phyloP scores from a whole-genome alignment of 257 asterid species.

The Henckelia pumila region DNA sequence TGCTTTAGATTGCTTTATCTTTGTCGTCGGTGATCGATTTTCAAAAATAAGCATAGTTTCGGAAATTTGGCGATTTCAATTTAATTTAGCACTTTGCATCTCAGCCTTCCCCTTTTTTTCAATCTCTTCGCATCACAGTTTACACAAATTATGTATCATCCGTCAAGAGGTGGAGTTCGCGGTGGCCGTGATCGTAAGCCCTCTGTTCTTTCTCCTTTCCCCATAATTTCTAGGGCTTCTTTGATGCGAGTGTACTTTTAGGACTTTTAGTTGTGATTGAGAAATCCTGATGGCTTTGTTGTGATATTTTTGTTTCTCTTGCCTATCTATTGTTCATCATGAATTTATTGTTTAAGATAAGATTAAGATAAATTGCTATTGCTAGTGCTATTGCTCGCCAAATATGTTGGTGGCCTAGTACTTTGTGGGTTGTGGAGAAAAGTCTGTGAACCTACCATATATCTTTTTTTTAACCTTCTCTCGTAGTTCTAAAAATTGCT shows the following conservation, averaged over 20 bases:
- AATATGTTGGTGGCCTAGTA: neutral
- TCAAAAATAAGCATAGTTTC: too few relatives aligned
- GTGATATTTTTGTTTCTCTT: neutral
- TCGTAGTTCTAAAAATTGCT: too few relatives aligned
- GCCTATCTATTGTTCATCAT: neutral
- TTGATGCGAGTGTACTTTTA: neutral
- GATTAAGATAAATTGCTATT: neutral
- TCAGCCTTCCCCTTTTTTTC: too few relatives aligned
- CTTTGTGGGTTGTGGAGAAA: neutral
- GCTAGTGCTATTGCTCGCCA: neutral
- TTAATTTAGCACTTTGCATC: too few relatives aligned
- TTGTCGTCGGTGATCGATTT: too few relatives aligned
- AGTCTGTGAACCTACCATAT: too few relatives aligned
- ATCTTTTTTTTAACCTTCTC: too few relatives aligned
- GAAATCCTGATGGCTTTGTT: neutral
- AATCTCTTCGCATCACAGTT: too few relatives aligned
- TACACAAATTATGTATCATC: slow-evolving; percentile 92
- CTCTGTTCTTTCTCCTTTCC: neutral
- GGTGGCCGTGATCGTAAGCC: slow-evolving; percentile 99
- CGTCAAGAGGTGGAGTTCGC: slow-evolving; percentile 97
- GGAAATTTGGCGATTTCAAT: too few relatives aligned
- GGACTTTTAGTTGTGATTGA: too few relatives aligned
- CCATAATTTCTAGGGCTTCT: slow-evolving; percentile 47
- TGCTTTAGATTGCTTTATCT: too few relatives aligned
- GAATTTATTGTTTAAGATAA: neutral